Evolutionary conservation across 345 rosid species (phyloP).

Genomic region (Melaleuca quinquenervia): DNA sequence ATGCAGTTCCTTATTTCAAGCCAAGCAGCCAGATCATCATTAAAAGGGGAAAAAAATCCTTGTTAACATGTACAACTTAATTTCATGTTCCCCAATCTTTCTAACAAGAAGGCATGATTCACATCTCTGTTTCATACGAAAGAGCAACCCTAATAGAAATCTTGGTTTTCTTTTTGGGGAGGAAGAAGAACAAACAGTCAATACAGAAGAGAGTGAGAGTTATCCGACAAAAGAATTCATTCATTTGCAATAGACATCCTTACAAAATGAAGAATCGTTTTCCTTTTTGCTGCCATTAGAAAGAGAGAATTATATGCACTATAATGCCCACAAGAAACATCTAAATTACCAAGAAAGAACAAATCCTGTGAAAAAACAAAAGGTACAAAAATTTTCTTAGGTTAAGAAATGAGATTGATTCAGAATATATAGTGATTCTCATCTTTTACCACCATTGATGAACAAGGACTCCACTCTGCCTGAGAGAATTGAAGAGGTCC

Average conservation of each 20-base stretch:
- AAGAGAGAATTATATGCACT: not conserved
- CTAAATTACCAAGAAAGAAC: not conserved
- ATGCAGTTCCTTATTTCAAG: not conserved
- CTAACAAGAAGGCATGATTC: not conserved
- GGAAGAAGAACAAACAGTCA: not conserved
- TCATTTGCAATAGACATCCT: not conserved
- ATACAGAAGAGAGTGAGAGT: not conserved
- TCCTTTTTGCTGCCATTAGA: not conserved
- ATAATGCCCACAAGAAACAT: not conserved
- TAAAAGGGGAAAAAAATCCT: not conserved
- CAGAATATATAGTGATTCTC: not conserved
- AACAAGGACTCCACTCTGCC: slow-evolving; percentile 88
- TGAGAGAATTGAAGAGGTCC: slow-evolving; percentile 64
- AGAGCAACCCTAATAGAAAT: too few relatives aligned
- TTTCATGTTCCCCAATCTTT: not conserved
- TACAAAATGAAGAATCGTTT: not conserved
- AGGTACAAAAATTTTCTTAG: not conserved
- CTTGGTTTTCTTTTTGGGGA: too few relatives aligned
- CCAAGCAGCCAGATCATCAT: not conserved
- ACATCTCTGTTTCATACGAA: too few relatives aligned
- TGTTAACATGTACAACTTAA: not conserved
- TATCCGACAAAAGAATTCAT: not conserved
- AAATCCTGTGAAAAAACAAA: not conserved
- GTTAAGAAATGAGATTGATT: not conserved
- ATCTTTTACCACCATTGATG: slow-evolving; percentile 95